phyloP scores from a whole-genome alignment of 345 rosid species.

The Syzygium aromaticum region DNA sequence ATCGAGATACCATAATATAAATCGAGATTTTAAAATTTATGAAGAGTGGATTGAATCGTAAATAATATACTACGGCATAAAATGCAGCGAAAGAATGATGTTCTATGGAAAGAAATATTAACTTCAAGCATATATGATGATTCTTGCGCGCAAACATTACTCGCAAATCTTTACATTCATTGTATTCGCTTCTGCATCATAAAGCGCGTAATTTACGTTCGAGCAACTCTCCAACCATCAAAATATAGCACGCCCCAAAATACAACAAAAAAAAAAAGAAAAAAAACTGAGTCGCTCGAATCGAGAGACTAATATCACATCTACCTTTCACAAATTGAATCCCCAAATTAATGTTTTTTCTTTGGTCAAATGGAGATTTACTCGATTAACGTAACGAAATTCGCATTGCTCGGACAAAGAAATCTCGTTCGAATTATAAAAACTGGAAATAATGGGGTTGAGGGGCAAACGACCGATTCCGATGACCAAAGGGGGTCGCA shows the following conservation, averaged over 20 bases:
- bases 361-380: no score
- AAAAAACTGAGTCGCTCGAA: not conserved
- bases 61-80: not conserved
- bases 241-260: not conserved
- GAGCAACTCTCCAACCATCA: not conserved
- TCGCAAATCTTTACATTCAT: not conserved
- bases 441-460: not conserved
- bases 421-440: no score
- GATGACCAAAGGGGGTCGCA: not conserved
- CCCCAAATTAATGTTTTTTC: no score
- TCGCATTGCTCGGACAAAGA: no score
- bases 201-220: not conserved
- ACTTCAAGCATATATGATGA: not conserved
- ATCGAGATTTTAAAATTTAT: accelerated
- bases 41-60: not conserved
- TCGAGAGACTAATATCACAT: not conserved
- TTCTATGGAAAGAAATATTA: not conserved
- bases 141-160: not conserved
- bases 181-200: accelerated
- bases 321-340: not conserved
- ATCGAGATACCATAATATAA: accelerated
- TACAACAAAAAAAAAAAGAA: no score
- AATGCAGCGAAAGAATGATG: not conserved
- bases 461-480: not conserved
- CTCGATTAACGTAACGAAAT: no score